phyloP scores from a whole-genome alignment of 2,329 filamentous ascomycete genomes.

The Colletotrichum sp. region DNA sequence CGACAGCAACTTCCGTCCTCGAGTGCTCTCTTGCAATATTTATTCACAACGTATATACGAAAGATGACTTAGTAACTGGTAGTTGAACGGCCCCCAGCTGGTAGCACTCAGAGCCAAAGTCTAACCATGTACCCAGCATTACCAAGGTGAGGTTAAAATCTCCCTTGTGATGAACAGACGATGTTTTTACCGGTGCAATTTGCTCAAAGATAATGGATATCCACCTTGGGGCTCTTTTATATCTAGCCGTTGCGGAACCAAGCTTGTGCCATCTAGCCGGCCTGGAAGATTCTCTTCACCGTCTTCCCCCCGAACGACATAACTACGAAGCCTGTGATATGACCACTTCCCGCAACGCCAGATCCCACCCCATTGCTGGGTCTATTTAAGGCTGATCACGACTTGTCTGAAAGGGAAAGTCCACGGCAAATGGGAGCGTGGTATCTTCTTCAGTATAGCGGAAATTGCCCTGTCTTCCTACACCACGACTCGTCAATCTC shows the following conservation, averaged over 20 bases:
- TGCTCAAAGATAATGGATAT: neutral
- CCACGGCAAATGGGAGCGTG: neutral
- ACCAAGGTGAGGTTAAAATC: no score
- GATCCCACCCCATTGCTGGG: accelerated
- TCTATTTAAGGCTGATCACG: neutral
- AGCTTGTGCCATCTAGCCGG: neutral
- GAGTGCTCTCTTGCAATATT: accelerated
- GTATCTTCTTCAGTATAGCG: no score
- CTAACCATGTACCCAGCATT: neutral
- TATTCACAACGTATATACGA: neutral
- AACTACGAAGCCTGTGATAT: neutral
- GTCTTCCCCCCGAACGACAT: neutral
- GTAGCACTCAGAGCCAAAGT: neutral
- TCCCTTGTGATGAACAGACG: neutral
- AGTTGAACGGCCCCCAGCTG: no score
- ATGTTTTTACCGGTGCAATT: neutral
- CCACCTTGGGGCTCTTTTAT: neutral
- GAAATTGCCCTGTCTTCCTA: accelerated
- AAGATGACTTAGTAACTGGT: neutral
- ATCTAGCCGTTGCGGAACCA: neutral
- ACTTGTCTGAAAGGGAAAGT: accelerated
- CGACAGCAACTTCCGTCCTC: accelerated
- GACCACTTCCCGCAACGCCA: neutral
- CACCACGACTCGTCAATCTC: accelerated
- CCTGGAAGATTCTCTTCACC: neutral